A percentile compares a stretch with the other conserved stretches of the same genome.
These are phyloP conservation scores for Dendrobium officinale DNA, from an alignment of 106 monocot genomes.

Conservation along the genomic window DNA sequence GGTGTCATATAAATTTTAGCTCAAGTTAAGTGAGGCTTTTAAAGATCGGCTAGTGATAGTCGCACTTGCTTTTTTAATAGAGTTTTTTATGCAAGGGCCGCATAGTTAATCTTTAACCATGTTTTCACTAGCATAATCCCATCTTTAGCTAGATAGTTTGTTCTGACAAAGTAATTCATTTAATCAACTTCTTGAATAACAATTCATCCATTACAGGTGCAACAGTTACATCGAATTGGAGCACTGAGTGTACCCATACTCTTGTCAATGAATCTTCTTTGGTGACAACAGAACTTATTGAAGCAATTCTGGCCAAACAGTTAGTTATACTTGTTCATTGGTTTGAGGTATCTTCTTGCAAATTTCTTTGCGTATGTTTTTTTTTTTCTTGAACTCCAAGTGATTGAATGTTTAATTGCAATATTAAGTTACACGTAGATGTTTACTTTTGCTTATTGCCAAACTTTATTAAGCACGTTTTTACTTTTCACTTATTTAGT, in stretches of 20 bases:
- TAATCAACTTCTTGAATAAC: background rate
- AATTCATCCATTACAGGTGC: constrained; percentile 42
- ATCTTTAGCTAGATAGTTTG: background rate
- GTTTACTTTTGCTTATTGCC: background rate
- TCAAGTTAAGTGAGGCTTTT: background rate
- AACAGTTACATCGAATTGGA: constrained; percentile 44
- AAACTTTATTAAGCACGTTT: constrained; percentile 1
- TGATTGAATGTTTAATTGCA: too few species aligned
- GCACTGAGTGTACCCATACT: constrained; percentile 63
- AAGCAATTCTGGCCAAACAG: constrained; percentile 59
- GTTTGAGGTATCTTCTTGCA: constrained; percentile 46
- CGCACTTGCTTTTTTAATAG: background rate
- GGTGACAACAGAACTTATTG: constrained; percentile 53
- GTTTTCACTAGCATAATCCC: background rate
- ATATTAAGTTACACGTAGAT: background rate
- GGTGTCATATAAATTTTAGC: background rate
- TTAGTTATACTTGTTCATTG: constrained; percentile 50
- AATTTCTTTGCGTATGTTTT: background rate
- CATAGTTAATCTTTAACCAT: background rate
- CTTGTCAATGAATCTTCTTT: constrained; percentile 58
- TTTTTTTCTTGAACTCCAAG: background rate
- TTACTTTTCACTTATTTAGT: background rate
- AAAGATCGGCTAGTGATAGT: background rate
- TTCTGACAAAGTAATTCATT: background rate
- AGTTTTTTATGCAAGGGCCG: background rate